Conservation (phyloP, 1,284 basidiomycete genomes). For the Vanrija humicola region DNA sequence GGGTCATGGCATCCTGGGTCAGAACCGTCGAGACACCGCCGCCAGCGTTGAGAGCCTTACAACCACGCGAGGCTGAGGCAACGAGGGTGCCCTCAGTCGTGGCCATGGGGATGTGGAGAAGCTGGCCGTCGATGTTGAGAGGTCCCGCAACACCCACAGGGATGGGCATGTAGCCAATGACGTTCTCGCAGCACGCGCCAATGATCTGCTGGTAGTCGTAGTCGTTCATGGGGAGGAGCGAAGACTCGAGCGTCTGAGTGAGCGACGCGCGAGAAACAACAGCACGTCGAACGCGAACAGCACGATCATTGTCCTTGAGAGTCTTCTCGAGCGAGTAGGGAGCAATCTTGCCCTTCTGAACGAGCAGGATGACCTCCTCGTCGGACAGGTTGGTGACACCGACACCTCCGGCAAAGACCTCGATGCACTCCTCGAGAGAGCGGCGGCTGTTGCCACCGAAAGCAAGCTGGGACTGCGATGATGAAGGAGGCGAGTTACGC, state of each 20-base stretch:
- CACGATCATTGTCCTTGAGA: constrained; percentile 77
- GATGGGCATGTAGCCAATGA: constrained; percentile 93
- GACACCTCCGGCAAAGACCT: constrained; percentile 80
- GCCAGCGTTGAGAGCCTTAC: constrained; percentile 94
- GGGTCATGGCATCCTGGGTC: constrained; percentile 93
- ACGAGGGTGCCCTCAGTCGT: constrained; percentile 98
- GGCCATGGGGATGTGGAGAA: constrained; percentile 95
- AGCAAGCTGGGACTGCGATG: too few relatives aligned
- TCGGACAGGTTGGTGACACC: constrained; percentile 65
- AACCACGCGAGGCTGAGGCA: constrained; percentile 93
- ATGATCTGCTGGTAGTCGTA: constrained; percentile 95
- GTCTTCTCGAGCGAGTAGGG: constrained; percentile 93
- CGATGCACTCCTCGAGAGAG: constrained; percentile 72
- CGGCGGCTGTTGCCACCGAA: constrained; percentile 46
- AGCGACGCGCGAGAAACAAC: constrained; percentile 84
- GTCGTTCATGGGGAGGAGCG: constrained; percentile 73
- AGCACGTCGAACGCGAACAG: constrained; percentile 81
- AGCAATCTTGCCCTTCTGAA: constrained; percentile 89
- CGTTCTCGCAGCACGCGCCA: constrained; percentile 99
- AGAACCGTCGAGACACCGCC: constrained; percentile 94
- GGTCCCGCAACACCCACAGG: constrained; percentile 97
- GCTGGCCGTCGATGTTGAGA: constrained; percentile 80
- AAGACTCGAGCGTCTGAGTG: constrained; percentile 80
- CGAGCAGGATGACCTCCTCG: constrained; percentile 85
- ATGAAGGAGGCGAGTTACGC: not conserved